Evolutionary conservation across 768 basidiomycete genomes (phyloP), one percentile per base, ranked within the genome.

Genomic region (Lyophyllum decastes): DNA sequence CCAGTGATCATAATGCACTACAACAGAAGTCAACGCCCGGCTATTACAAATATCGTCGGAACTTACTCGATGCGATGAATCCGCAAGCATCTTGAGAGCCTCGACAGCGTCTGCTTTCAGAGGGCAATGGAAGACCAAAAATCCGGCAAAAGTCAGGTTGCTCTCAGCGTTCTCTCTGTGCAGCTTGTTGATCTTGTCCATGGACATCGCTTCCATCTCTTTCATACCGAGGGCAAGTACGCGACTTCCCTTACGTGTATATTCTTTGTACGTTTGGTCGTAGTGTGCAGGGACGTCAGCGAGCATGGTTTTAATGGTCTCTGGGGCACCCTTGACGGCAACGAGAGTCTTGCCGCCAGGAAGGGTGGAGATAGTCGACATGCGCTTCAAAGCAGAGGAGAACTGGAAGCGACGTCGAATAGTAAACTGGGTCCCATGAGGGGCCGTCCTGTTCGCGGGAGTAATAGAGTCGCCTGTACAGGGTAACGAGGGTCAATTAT

Each of bases 1-100:
- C 97, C 97, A 46, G 97, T 99, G 61, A 99, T 99, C 97, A 99
- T 99, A 56, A 98, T 81, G 70, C 97, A 98, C 94, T 97, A 58
- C 9, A 59, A 54, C 4, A 51, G 44, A 49, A 44, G 47, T 66
- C 11, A 62, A 41, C 51, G 57, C 7, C 1, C n/a, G 3, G 14
- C 17, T 47, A 53, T 34, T 19, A 14, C 6, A 34, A 51, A 24
- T 10, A 24, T 4, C 1, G 33, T 41, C 44, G 38, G 8, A 1
- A 82, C 92, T 49, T 76, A 97, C 95, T 38, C 97, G 85, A 73
- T 99, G 97, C 0, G 95, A 97, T 8, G 96, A 94, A 68, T 98
- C 96, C 2, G 90, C 88, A 53, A 99, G 79, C 93, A 96, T 96
- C 73, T 92, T 94, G 57, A 99, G 81, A 0, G 92, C 84, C 59